phyloP scores from a whole-genome alignment of 2,329 filamentous ascomycete genomes.

The Talaromyces pinophilus region DNA sequence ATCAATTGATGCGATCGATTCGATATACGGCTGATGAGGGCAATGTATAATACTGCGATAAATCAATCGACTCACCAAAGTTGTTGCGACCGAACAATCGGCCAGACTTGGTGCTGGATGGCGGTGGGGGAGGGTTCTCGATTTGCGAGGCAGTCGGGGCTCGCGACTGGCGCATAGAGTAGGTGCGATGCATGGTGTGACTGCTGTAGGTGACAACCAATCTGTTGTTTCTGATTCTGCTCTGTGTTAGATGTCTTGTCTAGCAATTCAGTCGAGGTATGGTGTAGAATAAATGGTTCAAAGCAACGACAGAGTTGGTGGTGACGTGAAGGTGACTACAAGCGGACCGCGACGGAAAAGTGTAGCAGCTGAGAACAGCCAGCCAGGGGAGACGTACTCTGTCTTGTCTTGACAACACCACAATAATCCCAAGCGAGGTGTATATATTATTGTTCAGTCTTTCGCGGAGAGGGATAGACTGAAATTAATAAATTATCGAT shows the following conservation, averaged over 20 bases:
- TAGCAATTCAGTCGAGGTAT: background rate
- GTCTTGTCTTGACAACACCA: background rate
- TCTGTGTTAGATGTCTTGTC: background rate
- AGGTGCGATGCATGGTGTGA: conserved; percentile 86
- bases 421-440: background rate
- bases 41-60: background rate
- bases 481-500: no score
- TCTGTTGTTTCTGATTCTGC: background rate
- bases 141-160: conserved; percentile 89
- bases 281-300: background rate
- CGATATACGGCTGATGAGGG: background rate
- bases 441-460: background rate
- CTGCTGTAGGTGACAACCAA: background rate
- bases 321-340: conserved; percentile 24
- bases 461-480: background rate
- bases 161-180: conserved; percentile 97
- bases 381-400: background rate
- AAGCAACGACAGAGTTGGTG: background rate
- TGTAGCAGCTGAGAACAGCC: background rate
- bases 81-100: conserved; percentile 85
- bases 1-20: background rate
- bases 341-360: conserved; percentile 21
- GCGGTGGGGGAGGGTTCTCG: conserved; percentile 88
- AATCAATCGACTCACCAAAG: conserved; percentile 65
- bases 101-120: conserved; percentile 86